Evolutionary conservation across 495 filamentous ascomycete genomes (phyloP), one percentile per base, ranked within the genome.

Genomic region (Penicillium verhagenii): DNA sequence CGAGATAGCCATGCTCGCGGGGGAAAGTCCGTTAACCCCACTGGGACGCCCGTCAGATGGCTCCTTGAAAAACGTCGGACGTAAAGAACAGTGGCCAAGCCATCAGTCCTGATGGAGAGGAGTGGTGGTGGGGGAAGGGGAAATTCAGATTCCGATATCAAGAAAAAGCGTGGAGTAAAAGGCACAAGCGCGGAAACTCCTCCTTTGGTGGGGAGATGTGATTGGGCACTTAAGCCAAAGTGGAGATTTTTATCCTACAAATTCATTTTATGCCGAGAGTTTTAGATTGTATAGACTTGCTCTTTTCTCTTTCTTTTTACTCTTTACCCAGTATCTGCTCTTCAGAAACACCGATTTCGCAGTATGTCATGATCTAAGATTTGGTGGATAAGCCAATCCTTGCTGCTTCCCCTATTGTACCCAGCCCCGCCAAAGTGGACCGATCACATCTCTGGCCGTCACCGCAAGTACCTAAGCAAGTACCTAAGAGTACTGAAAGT

Each of bases 21-120:
- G 53, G 44, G 50, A 55, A 45, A 54, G 16, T 61, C 66, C 67
- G 59, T 53, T 61, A 69, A 73, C 79, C 73, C 74, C 42, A 14
- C 38, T 42, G 18, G 18, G 20, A 21, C 38, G 69, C 71, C 65
- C 71, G 79, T 84, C 81, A 85, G 67, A 80, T 78, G 70, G 66
- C 70, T 69, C 73, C 72, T 68, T 73, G 72, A 66, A 69, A 71
- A 58, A 71, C 64, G 64, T 74, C 65, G 66, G 65, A 64, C 65
- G 61, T 70, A 65, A 58, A 59, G 49, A 62, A 57, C 58, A 67
- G 61, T 71, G 60, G 67, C 66, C 58, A 58, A 76, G 72, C 75
- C 75, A 78, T 78, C 66, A 72, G 75, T 70, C 58, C 50, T 53
- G 45, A 28, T 40, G 31, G 47, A 42, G 11, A 25, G 31, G n/a